Evolutionary conservation across 768 basidiomycete genomes (phyloP).

Genomic region (Wakefieldia striispora): DNA sequence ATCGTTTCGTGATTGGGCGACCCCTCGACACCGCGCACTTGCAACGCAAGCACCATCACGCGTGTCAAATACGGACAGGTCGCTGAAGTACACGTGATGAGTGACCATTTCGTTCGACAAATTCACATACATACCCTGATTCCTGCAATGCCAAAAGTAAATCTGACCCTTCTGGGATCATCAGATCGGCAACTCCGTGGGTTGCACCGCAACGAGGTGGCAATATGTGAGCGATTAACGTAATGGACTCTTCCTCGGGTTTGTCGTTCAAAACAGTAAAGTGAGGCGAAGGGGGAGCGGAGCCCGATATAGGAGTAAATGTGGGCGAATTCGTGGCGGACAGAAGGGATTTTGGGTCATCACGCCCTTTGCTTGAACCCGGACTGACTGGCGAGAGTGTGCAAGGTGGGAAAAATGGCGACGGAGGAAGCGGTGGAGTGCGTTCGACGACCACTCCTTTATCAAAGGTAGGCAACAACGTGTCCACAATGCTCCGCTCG

Average conservation of each 20-base stretch:
- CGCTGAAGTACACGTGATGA: constrained; percentile 35
- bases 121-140: constrained; percentile 51
- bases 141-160: constrained; percentile 57
- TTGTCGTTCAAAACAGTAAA: constrained; percentile 13
- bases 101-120: background rate
- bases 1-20: constrained; percentile 1
- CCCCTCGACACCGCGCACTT: constrained; percentile 12
- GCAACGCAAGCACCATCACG: constrained; percentile 48
- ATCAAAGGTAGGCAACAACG: constrained; percentile 31
- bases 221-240: constrained; percentile 38
- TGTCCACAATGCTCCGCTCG: constrained; percentile 32
- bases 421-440: constrained; percentile 8
- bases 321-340: constrained; percentile 47
- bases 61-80: constrained; percentile 51
- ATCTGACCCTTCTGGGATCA: constrained; percentile 40
- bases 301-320: constrained; percentile 35
- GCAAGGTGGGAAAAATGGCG: constrained; percentile 10
- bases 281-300: constrained; percentile 37
- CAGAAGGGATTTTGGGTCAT: constrained; percentile 41
- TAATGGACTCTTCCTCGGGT: constrained; percentile 15
- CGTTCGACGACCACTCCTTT: constrained; percentile 26
- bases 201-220: constrained; percentile 42
- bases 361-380: constrained; percentile 20
- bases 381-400: constrained; percentile 11
- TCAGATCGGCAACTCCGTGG: constrained; percentile 45